A percentile compares a stretch with the other conserved stretches of the same genome.
These are phyloP conservation scores for Fusarium torreyae DNA, from an alignment of 2,329 filamentous ascomycete genomes.

Conservation along the genomic window DNA sequence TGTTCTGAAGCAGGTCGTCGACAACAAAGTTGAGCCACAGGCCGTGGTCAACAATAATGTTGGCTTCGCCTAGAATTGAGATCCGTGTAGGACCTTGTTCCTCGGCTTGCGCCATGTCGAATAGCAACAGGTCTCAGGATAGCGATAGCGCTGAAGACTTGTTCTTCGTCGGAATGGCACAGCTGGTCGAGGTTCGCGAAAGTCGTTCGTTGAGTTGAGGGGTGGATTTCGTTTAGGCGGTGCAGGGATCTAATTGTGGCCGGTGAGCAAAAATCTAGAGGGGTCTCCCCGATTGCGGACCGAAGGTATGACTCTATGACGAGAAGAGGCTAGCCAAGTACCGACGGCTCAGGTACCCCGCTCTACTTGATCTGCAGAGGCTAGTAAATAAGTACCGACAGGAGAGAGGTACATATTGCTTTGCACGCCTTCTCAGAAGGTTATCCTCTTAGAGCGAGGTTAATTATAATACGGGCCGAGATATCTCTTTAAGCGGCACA, in stretches of 20 bases:
- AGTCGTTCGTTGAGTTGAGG: slow-evolving; percentile 13
- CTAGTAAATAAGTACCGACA: not conserved
- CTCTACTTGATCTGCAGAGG: slow-evolving; percentile 12
- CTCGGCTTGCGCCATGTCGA: slow-evolving; percentile 48
- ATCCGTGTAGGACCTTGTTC: slow-evolving; percentile 70
- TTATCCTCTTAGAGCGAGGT: not conserved
- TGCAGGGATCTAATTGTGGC: slow-evolving; percentile 23
- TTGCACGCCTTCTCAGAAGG: not conserved
- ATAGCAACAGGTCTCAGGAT: slow-evolving; percentile 18
- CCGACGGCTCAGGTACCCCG: slow-evolving; percentile 11
- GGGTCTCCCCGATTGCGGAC: slow-evolving; percentile 40
- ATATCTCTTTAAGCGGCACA: not conserved
- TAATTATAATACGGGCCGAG: not conserved
- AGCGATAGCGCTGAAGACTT: slow-evolving; percentile 9
- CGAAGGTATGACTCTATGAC: slow-evolving; percentile 30
- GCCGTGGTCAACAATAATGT: slow-evolving; percentile 92
- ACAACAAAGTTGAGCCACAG: slow-evolving; percentile 89
- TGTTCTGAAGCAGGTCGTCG: slow-evolving; percentile 82
- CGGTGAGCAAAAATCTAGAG: slow-evolving; percentile 33
- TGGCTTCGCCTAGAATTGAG: slow-evolving; percentile 87
- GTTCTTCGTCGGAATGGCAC: slow-evolving; percentile 22
- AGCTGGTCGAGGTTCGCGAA: slow-evolving; percentile 9
- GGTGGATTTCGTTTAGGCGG: slow-evolving; percentile 12
- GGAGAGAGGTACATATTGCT: not conserved
- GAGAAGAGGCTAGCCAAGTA: slow-evolving; percentile 12